Evolutionary conservation across 148 eudicot genomes (phyloP).

Genomic region (Rhododendron henanense): DNA sequence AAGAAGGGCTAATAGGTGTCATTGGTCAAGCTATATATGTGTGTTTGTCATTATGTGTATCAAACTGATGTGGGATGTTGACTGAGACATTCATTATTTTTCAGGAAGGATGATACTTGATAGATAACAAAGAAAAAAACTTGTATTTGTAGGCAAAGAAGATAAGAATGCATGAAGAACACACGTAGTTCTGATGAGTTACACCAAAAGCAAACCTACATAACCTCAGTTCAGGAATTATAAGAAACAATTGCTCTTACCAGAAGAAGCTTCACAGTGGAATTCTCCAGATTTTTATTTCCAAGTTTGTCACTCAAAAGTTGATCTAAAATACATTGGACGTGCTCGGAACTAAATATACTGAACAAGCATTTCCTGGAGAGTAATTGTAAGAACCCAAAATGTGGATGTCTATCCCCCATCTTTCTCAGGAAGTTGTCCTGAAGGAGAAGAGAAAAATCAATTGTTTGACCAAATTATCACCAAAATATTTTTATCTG

Average conservation of each 20-base stretch:
- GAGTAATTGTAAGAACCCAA: conserved; percentile 62
- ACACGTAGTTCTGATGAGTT: background rate
- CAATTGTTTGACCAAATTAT: background rate
- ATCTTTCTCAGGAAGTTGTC: conserved; percentile 48
- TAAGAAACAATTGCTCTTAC: conserved; percentile 42
- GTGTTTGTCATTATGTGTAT: background rate
- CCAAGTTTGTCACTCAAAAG: conserved; percentile 31
- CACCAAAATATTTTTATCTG: background rate
- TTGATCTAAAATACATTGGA: conserved; percentile 52
- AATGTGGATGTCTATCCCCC: conserved; percentile 50
- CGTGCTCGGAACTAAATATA: conserved; percentile 70
- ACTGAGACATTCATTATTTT: background rate
- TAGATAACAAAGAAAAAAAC: background rate
- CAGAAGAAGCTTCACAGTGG: conserved; percentile 53
- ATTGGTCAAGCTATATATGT: background rate
- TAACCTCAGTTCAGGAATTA: too few relatives aligned
- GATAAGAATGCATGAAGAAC: background rate
- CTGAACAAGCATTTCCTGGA: conserved; percentile 58
- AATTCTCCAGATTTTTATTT: conserved; percentile 28
- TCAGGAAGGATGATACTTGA: background rate
- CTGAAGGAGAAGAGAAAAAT: conserved; percentile 36
- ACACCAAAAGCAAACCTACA: background rate
- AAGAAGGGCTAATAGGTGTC: background rate
- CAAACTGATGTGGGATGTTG: background rate
- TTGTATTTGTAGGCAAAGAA: background rate